These are phyloP conservation scores for Colletotrichum tanaceti DNA, from an alignment of 2,329 filamentous ascomycete species.

Conservation along the genomic window DNA sequence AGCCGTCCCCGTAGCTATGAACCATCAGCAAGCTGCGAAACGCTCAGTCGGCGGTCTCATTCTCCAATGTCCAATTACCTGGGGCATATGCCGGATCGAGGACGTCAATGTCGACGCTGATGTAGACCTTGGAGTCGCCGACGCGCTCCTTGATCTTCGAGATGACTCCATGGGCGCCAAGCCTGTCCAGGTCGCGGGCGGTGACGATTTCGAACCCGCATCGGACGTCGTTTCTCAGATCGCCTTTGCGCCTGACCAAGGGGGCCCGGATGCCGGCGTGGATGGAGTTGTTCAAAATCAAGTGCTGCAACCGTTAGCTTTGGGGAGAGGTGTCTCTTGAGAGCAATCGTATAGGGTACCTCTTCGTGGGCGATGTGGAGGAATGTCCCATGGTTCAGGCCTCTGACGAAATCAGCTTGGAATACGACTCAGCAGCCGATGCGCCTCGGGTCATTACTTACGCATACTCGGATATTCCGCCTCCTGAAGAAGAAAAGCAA, in stretches of 20 bases:
- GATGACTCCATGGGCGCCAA: slow-evolving; percentile 74
- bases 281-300: slow-evolving; percentile 68
- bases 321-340: background rate
- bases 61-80: slow-evolving; percentile 48
- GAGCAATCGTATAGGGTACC: slow-evolving; percentile 40
- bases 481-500: slow-evolving; percentile 50
- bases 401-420: slow-evolving; percentile 47
- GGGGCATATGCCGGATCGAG: slow-evolving; percentile 77
- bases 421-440: background rate
- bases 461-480: slow-evolving; percentile 70
- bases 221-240: slow-evolving; percentile 66
- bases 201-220: slow-evolving; percentile 70
- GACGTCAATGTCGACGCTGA: slow-evolving; percentile 84
- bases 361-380: slow-evolving; percentile 72
- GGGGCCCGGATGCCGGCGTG: slow-evolving; percentile 72
- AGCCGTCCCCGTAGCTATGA: slow-evolving; percentile 75
- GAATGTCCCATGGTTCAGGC: slow-evolving; percentile 72
- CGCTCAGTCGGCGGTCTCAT: background rate
- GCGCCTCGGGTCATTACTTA: slow-evolving; percentile 47
- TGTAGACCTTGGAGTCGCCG: slow-evolving; percentile 68
- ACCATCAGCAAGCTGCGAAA: slow-evolving; percentile 11
- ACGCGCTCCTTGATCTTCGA: slow-evolving; percentile 70
- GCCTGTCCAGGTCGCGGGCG: slow-evolving; percentile 76
- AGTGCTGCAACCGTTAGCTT: slow-evolving; percentile 48
- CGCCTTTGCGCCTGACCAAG: slow-evolving; percentile 59